A percentile compares a stretch with the other conserved stretches of the same genome.
Conservation (phyloP, 179 eudicot species). For the Sideroxylon spinosum region DNA sequence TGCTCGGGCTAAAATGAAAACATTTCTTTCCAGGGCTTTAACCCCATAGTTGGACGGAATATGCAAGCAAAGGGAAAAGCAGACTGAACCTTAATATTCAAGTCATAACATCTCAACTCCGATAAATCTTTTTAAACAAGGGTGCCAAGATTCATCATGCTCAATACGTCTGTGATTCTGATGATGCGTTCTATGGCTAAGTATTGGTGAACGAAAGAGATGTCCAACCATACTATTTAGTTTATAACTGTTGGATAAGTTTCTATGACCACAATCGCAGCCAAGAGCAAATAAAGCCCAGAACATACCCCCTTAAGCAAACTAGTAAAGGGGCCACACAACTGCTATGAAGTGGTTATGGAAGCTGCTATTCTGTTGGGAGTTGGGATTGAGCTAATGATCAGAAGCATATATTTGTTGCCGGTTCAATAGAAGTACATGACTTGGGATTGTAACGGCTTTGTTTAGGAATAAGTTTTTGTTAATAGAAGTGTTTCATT, state of each 20-base stretch:
- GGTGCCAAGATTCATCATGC: constrained; percentile 90
- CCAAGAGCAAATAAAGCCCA: constrained; percentile 96
- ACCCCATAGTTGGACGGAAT: constrained; percentile 55
- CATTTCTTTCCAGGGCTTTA: constrained; percentile 33
- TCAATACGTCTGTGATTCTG: constrained; percentile 85
- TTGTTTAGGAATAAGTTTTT: no score
- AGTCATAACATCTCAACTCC: constrained; percentile 41
- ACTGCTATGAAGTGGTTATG: no score
- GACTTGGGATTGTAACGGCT: no score
- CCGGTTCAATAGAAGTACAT: no score
- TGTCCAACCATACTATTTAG: constrained; percentile 75
- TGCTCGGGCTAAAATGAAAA: constrained; percentile 36
- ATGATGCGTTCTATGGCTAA: constrained; percentile 84
- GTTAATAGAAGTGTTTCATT: no score
- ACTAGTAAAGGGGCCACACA: constrained; percentile 85
- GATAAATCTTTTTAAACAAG: constrained; percentile 64
- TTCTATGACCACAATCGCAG: constrained; percentile 93
- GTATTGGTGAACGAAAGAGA: constrained; percentile 75
- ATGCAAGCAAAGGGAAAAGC: constrained; percentile 84
- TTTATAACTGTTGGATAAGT: constrained; percentile 63
- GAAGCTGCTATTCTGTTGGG: no score
- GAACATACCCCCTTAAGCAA: constrained; percentile 83
- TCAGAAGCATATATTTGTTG: no score
- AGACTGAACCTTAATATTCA: constrained; percentile 57
- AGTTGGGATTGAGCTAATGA: no score